Base-by-base conservation (phyloP, 2,329 filamentous ascomycete species). In the Diaporthe ampelina region DNA sequence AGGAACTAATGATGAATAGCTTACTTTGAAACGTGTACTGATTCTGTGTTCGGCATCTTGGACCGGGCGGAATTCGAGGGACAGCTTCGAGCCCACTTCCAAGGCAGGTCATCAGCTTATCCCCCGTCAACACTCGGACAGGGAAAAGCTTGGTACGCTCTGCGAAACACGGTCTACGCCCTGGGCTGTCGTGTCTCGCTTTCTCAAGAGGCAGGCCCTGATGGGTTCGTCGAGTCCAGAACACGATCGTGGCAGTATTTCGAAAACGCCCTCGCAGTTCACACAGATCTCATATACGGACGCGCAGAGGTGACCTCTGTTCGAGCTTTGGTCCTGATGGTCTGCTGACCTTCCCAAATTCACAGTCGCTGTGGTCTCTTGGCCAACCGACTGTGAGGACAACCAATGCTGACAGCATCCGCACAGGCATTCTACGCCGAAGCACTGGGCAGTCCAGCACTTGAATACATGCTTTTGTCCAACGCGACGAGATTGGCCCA, bases 391-490 rank as follows among this genome's bases (percentile, higher is more conserved):
- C 3, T 19, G 3, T 48, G 43, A 21, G 43, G 8, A 17, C 43
- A 8, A 6, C 0, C 7, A 19, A 17, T 7, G 19, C 70, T 48
- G 8, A 48, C n/a, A 10, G 9, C 1, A 43, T 65, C 7, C 17
- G 1, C 24, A 17, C 26, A 72, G 70, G 70, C 70, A 26, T 72
- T 72, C 56, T 65, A 72, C 17, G 70, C 54, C 26, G 70, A 72
- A 54, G 58, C 70, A 4, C 32, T 72, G 7, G 70, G 70, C 5
- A 72, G 70, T 56, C 56, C 70, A 24, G 70, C 54, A 19, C 70
- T 72, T 11, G 70, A 72, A 24, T 72, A 65, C 17, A 72, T 72
- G 70, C 54, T 72, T 7, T 13, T 72, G 19, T 72, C 70, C 7
- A 72, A 72, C n/a, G 70, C 70, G 11, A 72, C 56, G 8, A 57